Base-by-base conservation (phyloP, 345 rosid species). In the Syzygium jambos region DNA sequence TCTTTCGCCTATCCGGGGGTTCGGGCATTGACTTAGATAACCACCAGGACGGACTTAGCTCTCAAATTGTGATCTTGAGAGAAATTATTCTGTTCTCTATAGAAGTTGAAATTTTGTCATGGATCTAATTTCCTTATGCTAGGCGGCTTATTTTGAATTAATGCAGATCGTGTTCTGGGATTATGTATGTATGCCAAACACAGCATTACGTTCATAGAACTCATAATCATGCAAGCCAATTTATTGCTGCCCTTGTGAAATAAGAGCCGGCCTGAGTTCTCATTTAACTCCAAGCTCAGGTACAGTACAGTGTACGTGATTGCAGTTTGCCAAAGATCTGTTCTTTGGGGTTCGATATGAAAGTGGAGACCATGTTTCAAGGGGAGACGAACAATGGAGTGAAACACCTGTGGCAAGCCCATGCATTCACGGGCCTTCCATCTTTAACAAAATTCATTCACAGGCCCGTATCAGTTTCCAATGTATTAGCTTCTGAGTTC, bases 21-120 rank as follows among this genome's bases (percentile, higher is more conserved):
- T 92, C 92, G 93, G 94, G 92, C 83, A 91, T 91, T 90, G 93
- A 90, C 94, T 90, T 51, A 85, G 84, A 34, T 9, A 89, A 88
- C 87, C 87, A 17, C 65, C 27, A n/a, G 52, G 82, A 52, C 27
- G 78, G 51, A 38, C 54, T 86, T 54, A 86, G 84, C 86, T 88
- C 23, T 55, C 46, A 19, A n/a, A 38, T 21, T 56, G 49, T 73
- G 25, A 73, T 19, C 82, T 73, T 0, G 49, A 73, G 49, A 14
- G 49, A 73, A 73, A 73, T 73, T 73, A 4, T 5, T 21, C 49
- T 73, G 82, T 38, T 73, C 49, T 73, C 82, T 19, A 14, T 22
- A 22, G 82, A 19, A 73, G 22, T 73, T 73, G 49, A 73, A 73
- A 38, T 38, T 38, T 38, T 38, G 82, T 34, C 27, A 73, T 73